Percentiles rank a stretch among this genome's conserved stretches.
These are phyloP conservation scores for Lipomyces yamanashiensis DNA, from an alignment of 805 yeast genomes.

Conservation along the genomic window DNA sequence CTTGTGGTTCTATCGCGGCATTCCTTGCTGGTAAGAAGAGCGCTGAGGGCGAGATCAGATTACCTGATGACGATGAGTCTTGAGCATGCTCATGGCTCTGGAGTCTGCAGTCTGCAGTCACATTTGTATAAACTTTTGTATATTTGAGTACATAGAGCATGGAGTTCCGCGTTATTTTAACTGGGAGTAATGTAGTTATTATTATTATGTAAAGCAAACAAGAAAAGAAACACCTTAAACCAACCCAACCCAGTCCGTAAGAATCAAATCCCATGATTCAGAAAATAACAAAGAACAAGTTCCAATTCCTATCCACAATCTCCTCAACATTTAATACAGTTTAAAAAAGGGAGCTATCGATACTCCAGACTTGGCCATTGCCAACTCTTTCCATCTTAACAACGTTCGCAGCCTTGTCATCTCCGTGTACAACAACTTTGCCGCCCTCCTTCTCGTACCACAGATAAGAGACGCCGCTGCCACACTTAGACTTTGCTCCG, in stretches of 20 bases:
- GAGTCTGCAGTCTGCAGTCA: no score
- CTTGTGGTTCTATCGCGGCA: conserved; percentile 23
- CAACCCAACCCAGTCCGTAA: conserved; percentile 3
- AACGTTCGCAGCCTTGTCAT: conserved; percentile 35
- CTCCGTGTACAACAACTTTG: conserved; percentile 28
- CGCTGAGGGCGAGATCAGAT: conserved; percentile 5
- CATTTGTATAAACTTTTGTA: no score
- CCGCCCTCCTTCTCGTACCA: conserved; percentile 31
- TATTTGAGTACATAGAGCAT: background rate
- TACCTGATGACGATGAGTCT: conserved; percentile 8
- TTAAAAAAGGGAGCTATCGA: conserved; percentile 27
- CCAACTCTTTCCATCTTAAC: conserved; percentile 35
- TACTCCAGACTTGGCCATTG: conserved; percentile 44
- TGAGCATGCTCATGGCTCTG: background rate
- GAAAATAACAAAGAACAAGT: background rate
- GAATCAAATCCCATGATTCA: background rate
- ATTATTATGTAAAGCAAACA: background rate
- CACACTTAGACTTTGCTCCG: conserved; percentile 24
- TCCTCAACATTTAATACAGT: background rate
- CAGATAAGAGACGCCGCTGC: conserved; percentile 24
- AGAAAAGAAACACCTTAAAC: background rate
- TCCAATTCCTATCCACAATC: background rate
- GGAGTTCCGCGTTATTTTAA: background rate
- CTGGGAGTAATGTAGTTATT: background rate
- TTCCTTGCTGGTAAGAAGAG: conserved; percentile 37